Base-by-base conservation (phyloP, 2,329 filamentous ascomycete species). In the Trichoderma sp. region DNA sequence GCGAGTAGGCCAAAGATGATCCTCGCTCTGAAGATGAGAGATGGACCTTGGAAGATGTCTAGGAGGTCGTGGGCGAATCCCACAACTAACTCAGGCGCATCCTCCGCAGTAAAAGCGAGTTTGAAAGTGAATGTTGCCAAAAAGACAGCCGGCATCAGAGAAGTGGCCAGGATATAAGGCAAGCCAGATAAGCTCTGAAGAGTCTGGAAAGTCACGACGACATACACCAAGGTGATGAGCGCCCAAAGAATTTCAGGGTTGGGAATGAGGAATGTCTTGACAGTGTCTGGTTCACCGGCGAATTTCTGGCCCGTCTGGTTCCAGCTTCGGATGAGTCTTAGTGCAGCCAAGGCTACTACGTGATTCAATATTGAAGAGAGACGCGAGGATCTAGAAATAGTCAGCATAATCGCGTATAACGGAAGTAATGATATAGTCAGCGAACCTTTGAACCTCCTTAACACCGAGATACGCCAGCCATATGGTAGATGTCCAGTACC, bases 231-330 rank as follows among this genome's bases (percentile, higher is more conserved):
- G 50, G 90, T 84, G 26, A 97, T 86, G 11, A 97, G 81, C 2
- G 81, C 75, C 96, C 96, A 99, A 4, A 99, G 87, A 0, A 92
- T 78, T 32, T 84, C 80, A 2, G 90, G 90, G 71, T 93, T 87
- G 0, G 86, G 83, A 17, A 87, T 83, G 68, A 97, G 84, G 77
- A 93, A 92, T 6, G 81, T 84, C 72, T 92, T 93, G 73, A 93
- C 92, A 59, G 98, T 93, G 77, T 98, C 96, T 30, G 94, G 90
- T 50, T 91, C 92, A n/a, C 95, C 95, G 1, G 96, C 92, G 76
- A 94, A 95, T 80, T 99, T 99, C 79, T 98, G 95, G 5, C 96
- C 96, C 0, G 96, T 98, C 80, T 98, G 96, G 78, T 98, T 98
- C 95, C 95, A 99, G 70, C 92, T 88, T 57, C 93, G 85, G 47